Conservation (phyloP, 768 basidiomycete genomes). For the Podaxis sp. region DNA sequence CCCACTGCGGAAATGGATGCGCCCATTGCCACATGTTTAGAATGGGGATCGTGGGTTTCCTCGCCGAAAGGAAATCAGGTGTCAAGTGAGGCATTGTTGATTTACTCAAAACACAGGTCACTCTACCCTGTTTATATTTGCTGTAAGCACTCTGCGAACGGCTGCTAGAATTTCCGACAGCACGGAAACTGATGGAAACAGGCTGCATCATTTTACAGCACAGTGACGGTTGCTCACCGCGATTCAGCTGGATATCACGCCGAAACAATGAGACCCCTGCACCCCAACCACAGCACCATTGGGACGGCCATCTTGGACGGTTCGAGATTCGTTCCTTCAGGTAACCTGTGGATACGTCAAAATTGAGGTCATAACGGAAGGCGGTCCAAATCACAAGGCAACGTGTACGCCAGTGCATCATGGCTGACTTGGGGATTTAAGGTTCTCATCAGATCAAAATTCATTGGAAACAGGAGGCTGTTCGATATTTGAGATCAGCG, state of each 20-base stretch:
- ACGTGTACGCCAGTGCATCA: not conserved
- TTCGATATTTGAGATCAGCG: not conserved
- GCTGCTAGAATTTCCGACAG: not conserved
- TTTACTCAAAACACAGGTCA: not conserved
- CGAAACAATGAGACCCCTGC: too few species aligned
- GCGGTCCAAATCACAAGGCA: not conserved
- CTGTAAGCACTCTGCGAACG: not conserved
- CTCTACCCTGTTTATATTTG: not conserved
- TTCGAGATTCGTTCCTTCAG: not conserved
- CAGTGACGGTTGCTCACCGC: not conserved
- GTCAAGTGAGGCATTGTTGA: not conserved
- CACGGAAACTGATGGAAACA: not conserved
- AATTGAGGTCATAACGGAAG: not conserved
- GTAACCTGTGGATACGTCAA: not conserved
- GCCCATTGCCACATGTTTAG: conserved; percentile 30
- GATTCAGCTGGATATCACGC: not conserved
- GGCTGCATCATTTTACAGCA: not conserved
- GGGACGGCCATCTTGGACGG: too few species aligned
- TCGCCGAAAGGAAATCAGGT: conserved; percentile 5
- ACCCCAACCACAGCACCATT: too few species aligned
- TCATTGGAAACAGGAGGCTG: not conserved
- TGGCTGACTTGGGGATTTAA: not conserved
- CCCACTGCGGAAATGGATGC: conserved; percentile 30
- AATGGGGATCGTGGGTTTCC: conserved; percentile 15
- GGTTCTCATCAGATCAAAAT: not conserved